These are phyloP conservation scores for Remersonia thermophila DNA, from an alignment of 2,329 filamentous ascomycete genomes.

Conservation along the genomic window DNA sequence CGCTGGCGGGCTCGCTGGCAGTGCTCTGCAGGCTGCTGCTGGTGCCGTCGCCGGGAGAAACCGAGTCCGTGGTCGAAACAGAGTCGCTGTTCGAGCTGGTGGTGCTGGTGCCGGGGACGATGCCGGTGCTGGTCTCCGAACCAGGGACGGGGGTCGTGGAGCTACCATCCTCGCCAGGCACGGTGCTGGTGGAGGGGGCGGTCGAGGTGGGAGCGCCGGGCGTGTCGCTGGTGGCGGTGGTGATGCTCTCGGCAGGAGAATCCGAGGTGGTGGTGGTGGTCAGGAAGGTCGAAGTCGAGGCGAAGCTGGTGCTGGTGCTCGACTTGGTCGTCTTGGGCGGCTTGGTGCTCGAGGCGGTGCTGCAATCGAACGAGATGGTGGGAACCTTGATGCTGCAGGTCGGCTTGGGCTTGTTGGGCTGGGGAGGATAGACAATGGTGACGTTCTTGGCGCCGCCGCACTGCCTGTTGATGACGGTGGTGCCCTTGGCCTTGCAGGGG, in stretches of 20 bases:
- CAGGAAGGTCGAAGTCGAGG: conserved; percentile 3
- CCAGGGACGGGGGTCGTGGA: background rate
- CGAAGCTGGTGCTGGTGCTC: conserved; percentile 4
- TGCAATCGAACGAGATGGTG: conserved; percentile 65
- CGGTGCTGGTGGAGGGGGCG: conserved; percentile 18
- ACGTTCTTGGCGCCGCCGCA: conserved; percentile 85
- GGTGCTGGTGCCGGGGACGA: conserved; percentile 4
- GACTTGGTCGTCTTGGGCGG: conserved; percentile 20
- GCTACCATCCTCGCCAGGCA: conserved; percentile 4
- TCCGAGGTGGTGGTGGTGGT: conserved; percentile 7
- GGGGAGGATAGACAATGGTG: conserved; percentile 53
- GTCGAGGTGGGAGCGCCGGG: conserved; percentile 1
- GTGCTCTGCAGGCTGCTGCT: background rate
- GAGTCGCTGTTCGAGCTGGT: background rate
- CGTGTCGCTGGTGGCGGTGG: conserved; percentile 11
- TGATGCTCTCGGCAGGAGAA: conserved; percentile 5
- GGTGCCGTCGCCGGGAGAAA: background rate
- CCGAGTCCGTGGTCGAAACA: background rate
- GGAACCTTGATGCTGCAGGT: conserved; percentile 62
- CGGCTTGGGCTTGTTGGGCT: conserved; percentile 42
- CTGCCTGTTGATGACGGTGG: conserved; percentile 67
- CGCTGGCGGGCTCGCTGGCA: conserved; percentile 9
- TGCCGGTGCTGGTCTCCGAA: conserved; percentile 7
- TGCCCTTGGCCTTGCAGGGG: conserved; percentile 54
- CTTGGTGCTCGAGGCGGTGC: conserved; percentile 20